These are phyloP conservation scores for Ilex asprella DNA, from an alignment of 257 asterid genomes.

Conservation along the genomic window DNA sequence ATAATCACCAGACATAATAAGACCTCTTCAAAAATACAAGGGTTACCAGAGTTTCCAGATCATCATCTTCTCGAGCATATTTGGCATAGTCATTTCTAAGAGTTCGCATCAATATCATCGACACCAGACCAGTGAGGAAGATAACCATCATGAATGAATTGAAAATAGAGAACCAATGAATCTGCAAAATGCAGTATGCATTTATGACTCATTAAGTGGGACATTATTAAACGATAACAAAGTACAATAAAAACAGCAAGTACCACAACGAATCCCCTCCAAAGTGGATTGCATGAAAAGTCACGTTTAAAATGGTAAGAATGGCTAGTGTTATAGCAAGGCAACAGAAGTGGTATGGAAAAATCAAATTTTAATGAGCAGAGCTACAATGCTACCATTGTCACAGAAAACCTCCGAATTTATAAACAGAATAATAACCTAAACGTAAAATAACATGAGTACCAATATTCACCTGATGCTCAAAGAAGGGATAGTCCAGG, in stretches of 20 bases:
- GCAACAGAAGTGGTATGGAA: too few species aligned
- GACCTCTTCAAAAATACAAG: neutral
- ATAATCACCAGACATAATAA: neutral
- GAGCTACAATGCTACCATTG: too few species aligned
- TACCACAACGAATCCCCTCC: neutral
- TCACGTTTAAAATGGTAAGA: neutral
- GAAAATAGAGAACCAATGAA: conserved; percentile 95
- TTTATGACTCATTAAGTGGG: conserved; percentile 5
- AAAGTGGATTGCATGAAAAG: neutral
- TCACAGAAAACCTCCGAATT: too few species aligned
- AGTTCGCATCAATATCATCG: conserved; percentile 96
- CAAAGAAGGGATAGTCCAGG: conserved; percentile 94
- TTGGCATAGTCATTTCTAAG: conserved; percentile 96
- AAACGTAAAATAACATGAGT: neutral
- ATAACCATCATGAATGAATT: conserved; percentile 99
- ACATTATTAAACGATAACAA: neutral
- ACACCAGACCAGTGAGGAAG: conserved; percentile 93
- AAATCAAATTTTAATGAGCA: too few species aligned
- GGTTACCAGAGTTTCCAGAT: conserved; percentile 86
- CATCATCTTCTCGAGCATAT: conserved; percentile 99
- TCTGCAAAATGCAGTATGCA: conserved; percentile 43
- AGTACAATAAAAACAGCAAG: neutral
- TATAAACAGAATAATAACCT: too few species aligned
- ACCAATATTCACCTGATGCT: conserved; percentile 73
- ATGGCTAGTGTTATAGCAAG: too few species aligned